Evolutionary conservation across 164 flowering plant genomes (phyloP).

Genomic region (Dillenia suffruticosa): DNA sequence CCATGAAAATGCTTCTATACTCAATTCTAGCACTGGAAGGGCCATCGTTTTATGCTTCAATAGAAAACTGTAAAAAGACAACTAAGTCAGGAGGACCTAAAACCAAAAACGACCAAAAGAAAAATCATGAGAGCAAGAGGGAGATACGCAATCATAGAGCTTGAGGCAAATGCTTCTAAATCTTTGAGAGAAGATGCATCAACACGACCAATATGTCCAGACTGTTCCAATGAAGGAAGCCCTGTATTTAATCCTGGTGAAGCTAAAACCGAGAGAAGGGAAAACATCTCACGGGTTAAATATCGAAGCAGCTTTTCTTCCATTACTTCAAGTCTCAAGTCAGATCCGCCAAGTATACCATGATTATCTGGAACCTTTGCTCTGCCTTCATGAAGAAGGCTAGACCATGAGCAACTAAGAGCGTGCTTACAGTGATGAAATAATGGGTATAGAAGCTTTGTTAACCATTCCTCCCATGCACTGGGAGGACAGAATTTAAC

Average conservation of each 20-base stretch:
- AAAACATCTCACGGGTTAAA: slow-evolving; percentile 83
- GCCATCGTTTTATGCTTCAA: slow-evolving; percentile 59
- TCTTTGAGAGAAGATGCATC: slow-evolving; percentile 57
- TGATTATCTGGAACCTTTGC: slow-evolving; percentile 82
- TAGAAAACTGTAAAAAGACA: slow-evolving; percentile 60
- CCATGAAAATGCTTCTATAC: slow-evolving; percentile 70
- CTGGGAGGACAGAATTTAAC: slow-evolving; percentile 74
- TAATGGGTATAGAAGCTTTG: slow-evolving; percentile 70
- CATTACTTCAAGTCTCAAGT: slow-evolving; percentile 88
- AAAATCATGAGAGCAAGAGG: not conserved
- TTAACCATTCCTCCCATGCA: slow-evolving; percentile 79
- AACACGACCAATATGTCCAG: slow-evolving; percentile 49
- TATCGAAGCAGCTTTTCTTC: slow-evolving; percentile 90
- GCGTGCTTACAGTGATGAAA: slow-evolving; percentile 63
- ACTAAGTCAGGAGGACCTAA: slow-evolving; percentile 3
- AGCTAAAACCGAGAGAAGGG: slow-evolving; percentile 68
- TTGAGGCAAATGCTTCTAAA: slow-evolving; percentile 58
- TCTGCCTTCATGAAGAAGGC: slow-evolving; percentile 79
- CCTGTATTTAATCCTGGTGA: slow-evolving; percentile 68
- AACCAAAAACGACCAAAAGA: not conserved
- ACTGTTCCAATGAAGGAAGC: slow-evolving; percentile 69
- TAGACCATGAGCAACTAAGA: slow-evolving; percentile 76
- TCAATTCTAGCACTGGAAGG: slow-evolving; percentile 65
- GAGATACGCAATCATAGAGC: slow-evolving; percentile 75
- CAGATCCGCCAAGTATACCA: slow-evolving; percentile 49